A percentile compares a stretch with the other conserved stretches of the same genome.
These are phyloP conservation scores for Cucumis melo DNA, from an alignment of 306 rosid species.

Conservation along the genomic window DNA sequence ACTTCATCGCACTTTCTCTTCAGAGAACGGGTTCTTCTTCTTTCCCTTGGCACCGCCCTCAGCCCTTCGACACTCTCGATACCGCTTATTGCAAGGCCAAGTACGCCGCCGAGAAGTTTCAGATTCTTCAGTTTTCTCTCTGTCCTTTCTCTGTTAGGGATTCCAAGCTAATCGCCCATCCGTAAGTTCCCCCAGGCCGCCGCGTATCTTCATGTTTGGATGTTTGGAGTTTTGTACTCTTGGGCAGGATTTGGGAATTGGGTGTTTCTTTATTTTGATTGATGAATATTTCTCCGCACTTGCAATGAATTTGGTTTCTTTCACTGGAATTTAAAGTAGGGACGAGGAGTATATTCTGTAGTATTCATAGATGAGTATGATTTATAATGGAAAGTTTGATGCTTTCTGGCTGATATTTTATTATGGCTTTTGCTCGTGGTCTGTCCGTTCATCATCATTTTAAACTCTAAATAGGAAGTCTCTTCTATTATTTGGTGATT, in stretches of 20 bases:
- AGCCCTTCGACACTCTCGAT: slow-evolving; percentile 49
- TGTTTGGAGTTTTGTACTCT: neutral
- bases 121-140: slow-evolving; percentile 67
- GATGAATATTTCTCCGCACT: neutral
- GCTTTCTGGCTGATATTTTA: neutral
- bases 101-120: slow-evolving; percentile 59
- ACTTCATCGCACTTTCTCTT: slow-evolving; percentile 59
- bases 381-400: neutral
- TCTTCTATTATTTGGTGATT: neutral
- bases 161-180: slow-evolving; percentile 46
- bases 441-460: neutral
- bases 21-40: slow-evolving; percentile 56
- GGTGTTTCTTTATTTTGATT: neutral
- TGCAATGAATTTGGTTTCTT: neutral
- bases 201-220: neutral
- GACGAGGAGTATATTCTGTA: neutral
- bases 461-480: neutral
- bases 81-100: slow-evolving; percentile 58
- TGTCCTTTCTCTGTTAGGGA: slow-evolving; percentile 60
- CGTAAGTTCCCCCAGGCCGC: slow-evolving; percentile 28
- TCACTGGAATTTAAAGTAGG: neutral
- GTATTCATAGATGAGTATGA: neutral
- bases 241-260: neutral
- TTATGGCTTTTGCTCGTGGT: neutral
- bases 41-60: slow-evolving; percentile 48